Evolutionary conservation across 129 eudicot genomes (phyloP), one percentile per base, ranked within the genome.

Genomic region (Centella asiatica): DNA sequence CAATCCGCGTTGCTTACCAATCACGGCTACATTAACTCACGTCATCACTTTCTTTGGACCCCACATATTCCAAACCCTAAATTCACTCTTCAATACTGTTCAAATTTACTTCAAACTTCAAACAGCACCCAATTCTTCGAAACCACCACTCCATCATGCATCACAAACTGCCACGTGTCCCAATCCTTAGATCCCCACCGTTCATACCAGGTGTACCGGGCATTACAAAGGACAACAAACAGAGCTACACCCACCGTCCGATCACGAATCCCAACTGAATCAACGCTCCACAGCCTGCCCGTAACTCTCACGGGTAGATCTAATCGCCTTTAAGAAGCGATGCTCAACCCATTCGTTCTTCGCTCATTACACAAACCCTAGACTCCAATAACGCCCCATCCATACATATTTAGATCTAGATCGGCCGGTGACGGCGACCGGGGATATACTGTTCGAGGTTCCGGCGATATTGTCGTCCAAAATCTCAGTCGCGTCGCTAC

Each of bases 291-390:
- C 8, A 48, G 10, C 0, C 75, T 81, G 86, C 86, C 93, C 95
- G 83, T 31, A 14, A 24, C 57, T 51, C 13, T 11, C 4, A 51
- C 84, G 93, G 96, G 86, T 89, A 88, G 93, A 88, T 84, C 96
- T 81, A 67, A 69, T 69, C 78, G 86, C 89, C 96, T 84, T 84
- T 84, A 84, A 88, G 89, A 84, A 61, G 82, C 86, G 45, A 37
- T 70, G 64, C 80, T 73, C 72, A 66, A 56, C 75, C 85, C 73
- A 75, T 58, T 61, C 76, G 39, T 79, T 87, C 82, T 75, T 84
- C 88, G 88, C 93, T 74, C 93, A 88, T 73, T 69, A 46, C 74
- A 55, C 79, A 83, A 87, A 81, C 96, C 89, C 96, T 84, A 81
- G 69, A 60, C 63, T 64, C 58, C 50, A 69, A 13, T 34, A 27